These are phyloP conservation scores for Paramecium sonneborni DNA, from an alignment of 73 alveolate species.

Conservation along the genomic window DNA sequence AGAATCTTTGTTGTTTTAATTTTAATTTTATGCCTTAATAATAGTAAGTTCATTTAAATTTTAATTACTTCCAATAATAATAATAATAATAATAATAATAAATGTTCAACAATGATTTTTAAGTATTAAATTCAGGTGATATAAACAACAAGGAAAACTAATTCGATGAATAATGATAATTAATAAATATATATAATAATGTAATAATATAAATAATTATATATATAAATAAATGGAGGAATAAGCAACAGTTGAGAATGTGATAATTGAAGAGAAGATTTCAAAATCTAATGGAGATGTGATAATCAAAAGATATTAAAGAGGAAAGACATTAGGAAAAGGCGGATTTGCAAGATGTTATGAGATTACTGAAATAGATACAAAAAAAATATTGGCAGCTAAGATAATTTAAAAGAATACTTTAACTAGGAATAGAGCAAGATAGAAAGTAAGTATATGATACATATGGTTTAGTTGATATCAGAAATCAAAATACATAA, in stretches of 20 bases:
- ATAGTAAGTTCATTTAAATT: not conserved
- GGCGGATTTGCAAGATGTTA: constrained; percentile 98
- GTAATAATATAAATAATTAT: not conserved
- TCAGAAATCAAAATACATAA: constrained; percentile 95
- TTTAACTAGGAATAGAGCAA: constrained; percentile 92
- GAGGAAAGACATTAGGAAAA: constrained; percentile 89
- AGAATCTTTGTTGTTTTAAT: not conserved
- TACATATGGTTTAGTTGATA: constrained; percentile 74
- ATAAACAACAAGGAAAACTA: not conserved
- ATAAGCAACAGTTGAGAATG: constrained; percentile 56
- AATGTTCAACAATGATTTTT: not conserved
- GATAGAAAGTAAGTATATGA: constrained; percentile 81
- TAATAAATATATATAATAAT: not conserved
- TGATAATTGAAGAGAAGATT: constrained; percentile 77
- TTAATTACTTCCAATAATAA: not conserved
- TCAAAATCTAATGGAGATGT: constrained; percentile 76
- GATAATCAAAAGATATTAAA: constrained; percentile 78
- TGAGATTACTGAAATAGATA: constrained; percentile 87
- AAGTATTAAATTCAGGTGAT: not conserved
- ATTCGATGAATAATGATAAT: constrained; percentile 22
- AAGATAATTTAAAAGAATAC: constrained; percentile 92
- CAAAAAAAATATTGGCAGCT: constrained; percentile 85
- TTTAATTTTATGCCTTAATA: not conserved
- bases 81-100: not conserved
- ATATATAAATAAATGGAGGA: constrained; percentile 26